phyloP scores from a whole-genome alignment of 225 moss, liverwort and hornwort genomes.

The Physcomitrium patens region DNA sequence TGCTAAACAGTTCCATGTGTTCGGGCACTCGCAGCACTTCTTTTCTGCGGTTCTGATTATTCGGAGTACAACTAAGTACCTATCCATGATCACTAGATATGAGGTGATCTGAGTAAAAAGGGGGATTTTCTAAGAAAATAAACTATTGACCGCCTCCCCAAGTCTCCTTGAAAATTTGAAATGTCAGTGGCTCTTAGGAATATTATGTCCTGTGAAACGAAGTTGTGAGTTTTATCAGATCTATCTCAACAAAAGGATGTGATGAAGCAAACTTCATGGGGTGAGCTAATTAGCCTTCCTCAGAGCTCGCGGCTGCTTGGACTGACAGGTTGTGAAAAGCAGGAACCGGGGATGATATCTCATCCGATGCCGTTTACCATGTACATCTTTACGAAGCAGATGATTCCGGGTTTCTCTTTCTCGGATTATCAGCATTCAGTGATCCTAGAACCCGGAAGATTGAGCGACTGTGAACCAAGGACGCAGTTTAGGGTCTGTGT shows the following conservation, averaged over 20 bases:
- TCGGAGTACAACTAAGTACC: no score
- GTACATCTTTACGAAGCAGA: neutral
- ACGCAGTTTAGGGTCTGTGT: conserved; percentile 25
- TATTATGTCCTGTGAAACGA: no score
- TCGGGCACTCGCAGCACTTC: no score
- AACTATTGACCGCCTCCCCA: no score
- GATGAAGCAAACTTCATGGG: neutral
- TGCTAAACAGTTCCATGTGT: no score
- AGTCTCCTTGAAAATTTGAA: no score
- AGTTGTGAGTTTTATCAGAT: neutral
- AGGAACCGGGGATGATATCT: conserved; percentile 1
- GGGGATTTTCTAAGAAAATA: no score
- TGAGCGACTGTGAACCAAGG: conserved; percentile 35
- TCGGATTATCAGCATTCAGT: conserved; percentile 15
- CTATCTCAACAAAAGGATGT: conserved; percentile 8
- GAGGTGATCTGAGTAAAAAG: no score
- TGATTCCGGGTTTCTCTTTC: neutral
- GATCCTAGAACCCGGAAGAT: conserved; percentile 21
- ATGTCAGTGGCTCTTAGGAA: no score
- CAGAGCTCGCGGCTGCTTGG: conserved; percentile 9
- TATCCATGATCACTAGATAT: no score
- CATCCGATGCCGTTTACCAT: neutral
- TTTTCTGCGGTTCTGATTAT: no score
- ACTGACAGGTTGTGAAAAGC: neutral
- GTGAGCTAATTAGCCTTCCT: neutral